phyloP scores from a whole-genome alignment of 805 yeast species.

The Saccharomyces eubayanus region DNA sequence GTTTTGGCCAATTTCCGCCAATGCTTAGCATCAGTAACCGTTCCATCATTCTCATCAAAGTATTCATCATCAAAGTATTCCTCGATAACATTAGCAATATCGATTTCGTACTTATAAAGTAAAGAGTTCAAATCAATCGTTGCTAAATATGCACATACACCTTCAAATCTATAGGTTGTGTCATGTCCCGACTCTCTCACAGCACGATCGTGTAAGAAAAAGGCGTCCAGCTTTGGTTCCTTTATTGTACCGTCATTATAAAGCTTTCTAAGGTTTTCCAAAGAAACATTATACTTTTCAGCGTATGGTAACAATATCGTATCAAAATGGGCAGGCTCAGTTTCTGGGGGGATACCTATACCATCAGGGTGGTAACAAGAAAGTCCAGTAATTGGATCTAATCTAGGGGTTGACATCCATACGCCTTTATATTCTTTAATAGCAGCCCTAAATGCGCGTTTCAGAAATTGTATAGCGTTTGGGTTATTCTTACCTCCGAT shows the following conservation, averaged over 20 bases:
- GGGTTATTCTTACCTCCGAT: conserved; percentile 42
- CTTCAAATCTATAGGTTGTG: conserved; percentile 83
- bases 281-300: conserved; percentile 45
- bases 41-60: conserved; percentile 30
- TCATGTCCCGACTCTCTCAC: conserved; percentile 97
- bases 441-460: conserved; percentile 64
- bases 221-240: conserved; percentile 82
- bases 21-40: conserved; percentile 36
- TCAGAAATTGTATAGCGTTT: conserved; percentile 52
- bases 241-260: conserved; percentile 59
- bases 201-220: conserved; percentile 85
- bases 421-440: conserved; percentile 76
- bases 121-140: conserved; percentile 84
- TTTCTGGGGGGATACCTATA: conserved; percentile 91
- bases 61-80: conserved; percentile 46
- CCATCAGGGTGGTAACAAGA: conserved; percentile 90
- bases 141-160: conserved; percentile 79
- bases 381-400: conserved; percentile 64
- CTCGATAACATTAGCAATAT: conserved; percentile 61
- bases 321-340: conserved; percentile 82
- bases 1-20: conserved; percentile 56
- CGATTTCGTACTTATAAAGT: conserved; percentile 81
- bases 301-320: conserved; percentile 62
- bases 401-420: conserved; percentile 71
- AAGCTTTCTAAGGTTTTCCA: conserved; percentile 56